A percentile compares a stretch with the other conserved stretches of the same genome.
phyloP scores from a whole-genome alignment of 176 grass and related monocot genomes.

The Luzula sylvatica region DNA sequence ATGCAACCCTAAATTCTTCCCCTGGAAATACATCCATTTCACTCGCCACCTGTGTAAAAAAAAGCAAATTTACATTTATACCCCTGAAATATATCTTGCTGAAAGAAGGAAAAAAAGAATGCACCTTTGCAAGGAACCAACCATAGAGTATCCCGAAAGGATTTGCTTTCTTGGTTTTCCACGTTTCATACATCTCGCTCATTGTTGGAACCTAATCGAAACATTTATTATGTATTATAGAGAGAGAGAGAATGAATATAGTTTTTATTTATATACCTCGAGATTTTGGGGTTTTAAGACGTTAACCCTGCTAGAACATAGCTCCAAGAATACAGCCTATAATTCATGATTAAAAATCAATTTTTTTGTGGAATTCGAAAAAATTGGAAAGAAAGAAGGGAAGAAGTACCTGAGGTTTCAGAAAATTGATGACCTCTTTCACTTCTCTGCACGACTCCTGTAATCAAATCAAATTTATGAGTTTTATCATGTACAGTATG shows the following conservation, averaged over 20 bases:
- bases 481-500: too few species aligned
- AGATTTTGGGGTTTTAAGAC: conserved; percentile 73
- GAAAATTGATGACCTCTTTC: conserved; percentile 56
- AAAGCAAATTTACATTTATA: not conserved
- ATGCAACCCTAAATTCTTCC: conserved; percentile 84
- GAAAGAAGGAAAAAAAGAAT: conserved; percentile 1
- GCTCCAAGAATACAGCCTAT: conserved; percentile 90
- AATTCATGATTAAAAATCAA: conserved; percentile 18
- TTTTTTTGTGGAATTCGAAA: conserved; percentile 24
- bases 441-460: conserved; percentile 91
- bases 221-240: not conserved
- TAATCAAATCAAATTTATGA: conserved; percentile 20
- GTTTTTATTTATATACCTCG: conserved; percentile 40
- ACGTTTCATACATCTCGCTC: conserved; percentile 94
- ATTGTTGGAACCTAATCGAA: conserved; percentile 66
- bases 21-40: conserved; percentile 86
- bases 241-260: not conserved
- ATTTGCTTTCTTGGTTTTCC: conserved; percentile 92
- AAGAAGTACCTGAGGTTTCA: conserved; percentile 87
- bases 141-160: conserved; percentile 90
- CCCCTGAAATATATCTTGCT: conserved; percentile 14
- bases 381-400: conserved; percentile 39
- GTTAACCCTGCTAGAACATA: conserved; percentile 60
- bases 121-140: conserved; percentile 93
- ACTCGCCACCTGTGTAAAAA: conserved; percentile 53